Conservation (phyloP, 2,329 filamentous ascomycete species). For the Pyrenophora tritici-repentis region DNA sequence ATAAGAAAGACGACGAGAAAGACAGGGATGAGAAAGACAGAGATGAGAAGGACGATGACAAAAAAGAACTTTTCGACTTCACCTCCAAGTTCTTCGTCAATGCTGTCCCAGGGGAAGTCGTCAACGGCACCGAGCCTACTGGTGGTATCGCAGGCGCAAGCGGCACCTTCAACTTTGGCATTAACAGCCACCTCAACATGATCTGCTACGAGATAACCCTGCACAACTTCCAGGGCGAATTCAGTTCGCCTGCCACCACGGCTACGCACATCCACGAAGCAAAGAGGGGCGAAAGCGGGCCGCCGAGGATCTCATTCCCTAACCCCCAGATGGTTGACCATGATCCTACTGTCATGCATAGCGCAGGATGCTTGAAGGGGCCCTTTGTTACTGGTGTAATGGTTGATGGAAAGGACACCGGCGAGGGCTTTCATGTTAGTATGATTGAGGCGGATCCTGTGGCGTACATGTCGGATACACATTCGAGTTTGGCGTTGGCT, state of each 20-base stretch:
- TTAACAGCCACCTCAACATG: constrained; percentile 54
- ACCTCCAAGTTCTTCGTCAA: constrained; percentile 56
- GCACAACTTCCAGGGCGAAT: constrained; percentile 56
- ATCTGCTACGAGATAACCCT: constrained; percentile 60
- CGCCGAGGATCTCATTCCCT: constrained; percentile 51
- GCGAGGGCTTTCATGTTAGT: constrained; percentile 55
- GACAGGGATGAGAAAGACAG: no score
- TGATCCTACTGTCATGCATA: constrained; percentile 21
- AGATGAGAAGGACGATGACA: no score
- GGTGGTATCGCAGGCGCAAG: constrained; percentile 53
- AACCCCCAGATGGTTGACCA: constrained; percentile 27
- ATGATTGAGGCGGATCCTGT: constrained; percentile 58
- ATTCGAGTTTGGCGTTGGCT: constrained; percentile 58
- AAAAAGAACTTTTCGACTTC: constrained; percentile 45
- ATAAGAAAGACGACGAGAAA: no score
- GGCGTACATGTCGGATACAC: constrained; percentile 60
- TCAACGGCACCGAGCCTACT: constrained; percentile 52
- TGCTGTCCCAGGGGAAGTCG: constrained; percentile 58
- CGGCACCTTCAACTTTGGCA: constrained; percentile 58
- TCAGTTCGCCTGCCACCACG: constrained; percentile 57
- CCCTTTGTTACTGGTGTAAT: constrained; percentile 37
- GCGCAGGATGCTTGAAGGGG: constrained; percentile 32
- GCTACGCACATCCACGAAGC: constrained; percentile 63
- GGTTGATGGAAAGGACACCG: constrained; percentile 54
- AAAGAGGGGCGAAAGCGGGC: constrained; percentile 53